Evolutionary conservation across 306 rosid species (phyloP).

Genomic region (Ormosia semicastrata): DNA sequence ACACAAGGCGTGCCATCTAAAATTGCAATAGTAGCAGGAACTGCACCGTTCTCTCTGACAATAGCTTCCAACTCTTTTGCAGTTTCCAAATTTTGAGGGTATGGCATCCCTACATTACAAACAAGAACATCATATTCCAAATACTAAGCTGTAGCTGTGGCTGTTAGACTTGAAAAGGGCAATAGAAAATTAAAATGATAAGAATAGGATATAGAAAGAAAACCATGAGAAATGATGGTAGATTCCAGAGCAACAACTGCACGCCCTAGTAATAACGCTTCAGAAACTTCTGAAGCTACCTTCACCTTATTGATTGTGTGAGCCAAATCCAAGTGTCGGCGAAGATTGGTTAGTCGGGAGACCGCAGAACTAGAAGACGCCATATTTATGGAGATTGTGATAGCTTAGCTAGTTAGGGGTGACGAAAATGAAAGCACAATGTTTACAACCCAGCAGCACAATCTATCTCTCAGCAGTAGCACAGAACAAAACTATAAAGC

Average conservation of each 20-base stretch:
- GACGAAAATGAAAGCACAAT: too few relatives aligned
- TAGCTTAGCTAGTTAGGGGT: too few relatives aligned
- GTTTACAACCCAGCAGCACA: too few relatives aligned
- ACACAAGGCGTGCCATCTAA: conserved; percentile 82
- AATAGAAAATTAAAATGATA: background rate
- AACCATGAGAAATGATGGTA: conserved; percentile 91
- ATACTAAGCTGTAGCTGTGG: background rate
- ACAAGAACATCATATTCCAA: conserved; percentile 18
- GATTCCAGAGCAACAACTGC: conserved; percentile 92
- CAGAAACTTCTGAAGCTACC: conserved; percentile 74
- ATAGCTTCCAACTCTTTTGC: conserved; percentile 79
- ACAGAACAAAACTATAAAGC: too few relatives aligned
- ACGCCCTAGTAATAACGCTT: conserved; percentile 66
- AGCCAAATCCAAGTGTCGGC: conserved; percentile 47
- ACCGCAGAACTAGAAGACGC: conserved; percentile 40
- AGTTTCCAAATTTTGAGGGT: conserved; percentile 84
- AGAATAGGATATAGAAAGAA: background rate
- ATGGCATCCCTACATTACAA: conserved; percentile 91
- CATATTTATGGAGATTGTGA: background rate
- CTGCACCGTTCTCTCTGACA: conserved; percentile 78
- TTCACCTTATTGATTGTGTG: conserved; percentile 36
- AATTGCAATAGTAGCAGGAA: conserved; percentile 96
- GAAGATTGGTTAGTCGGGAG: conserved; percentile 55
- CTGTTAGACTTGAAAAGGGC: background rate
- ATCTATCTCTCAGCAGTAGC: too few relatives aligned